A percentile compares a stretch with the other conserved stretches of the same genome.
Evolutionary conservation across 345 rosid genomes (phyloP).

Genomic region (Euphorbia lathyris): DNA sequence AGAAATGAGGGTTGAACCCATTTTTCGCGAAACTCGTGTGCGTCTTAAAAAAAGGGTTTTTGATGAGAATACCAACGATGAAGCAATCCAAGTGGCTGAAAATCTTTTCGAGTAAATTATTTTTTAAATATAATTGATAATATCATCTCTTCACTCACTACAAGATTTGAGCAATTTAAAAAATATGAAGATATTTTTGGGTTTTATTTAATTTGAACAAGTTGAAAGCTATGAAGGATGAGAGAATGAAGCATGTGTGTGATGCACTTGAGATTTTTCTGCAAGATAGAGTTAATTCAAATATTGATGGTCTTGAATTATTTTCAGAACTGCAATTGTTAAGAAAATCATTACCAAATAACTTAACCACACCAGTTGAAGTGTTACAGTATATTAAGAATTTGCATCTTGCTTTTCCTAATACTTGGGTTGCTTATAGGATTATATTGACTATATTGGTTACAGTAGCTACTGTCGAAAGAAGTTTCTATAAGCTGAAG

Average conservation of each 20-base stretch:
- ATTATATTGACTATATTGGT: background rate
- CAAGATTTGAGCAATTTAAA: background rate
- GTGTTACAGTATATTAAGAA: background rate
- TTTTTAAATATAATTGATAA: background rate
- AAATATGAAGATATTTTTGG: background rate
- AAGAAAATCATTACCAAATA: background rate
- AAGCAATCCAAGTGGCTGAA: background rate
- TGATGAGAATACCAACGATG: background rate
- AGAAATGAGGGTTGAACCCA: background rate
- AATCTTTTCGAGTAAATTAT: background rate
- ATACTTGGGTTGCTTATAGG: slow-evolving; percentile 1
- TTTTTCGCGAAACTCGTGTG: background rate
- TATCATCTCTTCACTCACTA: background rate
- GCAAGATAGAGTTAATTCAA: background rate
- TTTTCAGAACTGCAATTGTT: background rate
- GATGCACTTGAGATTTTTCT: background rate
- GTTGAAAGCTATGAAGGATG: background rate
- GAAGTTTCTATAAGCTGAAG: background rate
- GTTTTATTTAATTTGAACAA: background rate
- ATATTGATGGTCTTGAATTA: background rate
- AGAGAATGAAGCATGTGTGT: background rate
- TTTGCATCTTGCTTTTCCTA: background rate
- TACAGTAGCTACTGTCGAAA: background rate
- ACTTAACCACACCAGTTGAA: background rate
- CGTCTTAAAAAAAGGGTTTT: background rate